phyloP scores from a whole-genome alignment of 495 filamentous ascomycete species.

The Penicillium herquei region DNA sequence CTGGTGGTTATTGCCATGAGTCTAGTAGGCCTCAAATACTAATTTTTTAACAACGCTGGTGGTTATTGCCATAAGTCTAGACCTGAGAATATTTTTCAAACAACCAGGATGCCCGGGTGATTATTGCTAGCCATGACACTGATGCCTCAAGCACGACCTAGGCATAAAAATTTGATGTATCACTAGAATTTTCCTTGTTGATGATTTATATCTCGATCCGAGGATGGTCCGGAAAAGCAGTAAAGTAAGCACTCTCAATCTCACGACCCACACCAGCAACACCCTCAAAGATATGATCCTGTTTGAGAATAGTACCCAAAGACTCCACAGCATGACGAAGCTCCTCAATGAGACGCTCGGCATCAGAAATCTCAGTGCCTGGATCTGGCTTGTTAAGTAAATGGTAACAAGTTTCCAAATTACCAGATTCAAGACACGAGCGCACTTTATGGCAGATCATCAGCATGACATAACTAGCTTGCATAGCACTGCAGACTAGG shows the following conservation, averaged over 20 bases:
- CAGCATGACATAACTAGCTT: slow-evolving; percentile 49
- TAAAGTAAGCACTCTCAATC: slow-evolving; percentile 19
- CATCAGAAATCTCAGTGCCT: slow-evolving; percentile 33
- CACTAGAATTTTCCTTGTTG: too few species aligned
- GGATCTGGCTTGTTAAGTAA: slow-evolving; percentile 15
- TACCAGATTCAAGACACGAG: slow-evolving; percentile 18
- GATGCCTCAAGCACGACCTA: too few species aligned
- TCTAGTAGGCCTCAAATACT: too few species aligned
- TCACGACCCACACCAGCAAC: slow-evolving; percentile 23
- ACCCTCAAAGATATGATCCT: slow-evolving; percentile 21
- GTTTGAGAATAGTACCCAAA: slow-evolving; percentile 35
- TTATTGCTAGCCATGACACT: too few species aligned
- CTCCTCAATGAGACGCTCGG: slow-evolving; percentile 38
- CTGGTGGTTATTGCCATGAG: too few species aligned
- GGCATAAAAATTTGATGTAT: too few species aligned
- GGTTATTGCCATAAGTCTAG: too few species aligned
- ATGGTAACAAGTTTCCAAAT: slow-evolving; percentile 20
- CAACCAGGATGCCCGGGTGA: too few species aligned
- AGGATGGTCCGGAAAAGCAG: slow-evolving; percentile 15
- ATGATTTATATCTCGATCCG: too few species aligned
- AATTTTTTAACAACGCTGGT: too few species aligned
- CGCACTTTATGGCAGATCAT: slow-evolving; percentile 41
- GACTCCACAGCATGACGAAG: slow-evolving; percentile 43
- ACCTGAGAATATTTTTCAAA: too few species aligned
- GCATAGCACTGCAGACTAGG: slow-evolving; percentile 55